Evolutionary conservation across 2,329 filamentous ascomycete species (phyloP), one percentile per base, ranked within the genome.

Genomic region (Colletotrichum orchidophilum): DNA sequence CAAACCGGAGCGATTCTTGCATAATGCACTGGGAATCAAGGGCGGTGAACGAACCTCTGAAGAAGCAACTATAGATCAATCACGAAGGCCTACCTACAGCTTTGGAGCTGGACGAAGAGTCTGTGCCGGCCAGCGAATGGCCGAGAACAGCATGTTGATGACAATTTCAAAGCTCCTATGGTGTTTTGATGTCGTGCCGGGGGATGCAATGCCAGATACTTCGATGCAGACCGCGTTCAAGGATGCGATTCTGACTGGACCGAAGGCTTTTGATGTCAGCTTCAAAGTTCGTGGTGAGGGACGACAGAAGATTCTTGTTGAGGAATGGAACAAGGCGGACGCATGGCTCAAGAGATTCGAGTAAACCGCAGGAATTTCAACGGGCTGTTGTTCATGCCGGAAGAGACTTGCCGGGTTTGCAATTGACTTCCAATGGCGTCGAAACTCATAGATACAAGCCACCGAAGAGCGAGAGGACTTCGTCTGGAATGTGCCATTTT

Each of bases 71-170:
- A 15, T 18, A 5, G 71, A 74, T 7, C 72, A 70, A 15, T 52
- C 42, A 3, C 73, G 74, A 1, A 72, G 75, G 26, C 66, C 60
- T 9, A 74, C 75, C 55, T 87, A 85, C 74, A 78, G 78, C 1
- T 87, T 87, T 73, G 86, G 85, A 0, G 82, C 81, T 12, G 86
- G 86, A 0, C 79, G 86, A 12, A 80, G 86, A 9, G 81, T 85
- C 24, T 87, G 86, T 71, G 80, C 82, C 5, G 86, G 86, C 0
- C 83, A 86, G 33, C 82, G 87, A 62, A 81, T 88, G 33, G 84
- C 84, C 3, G 83, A 85, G 74, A 82, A 83, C 31, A 84, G 80
- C 42, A 74, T 87, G 54, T 76, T 83, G 62, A 65, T 82, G 9
- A 77, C 77, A 8, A 77, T 83, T 59, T 76, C 83, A 3, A 82